Conservation (phyloP, 2,329 filamentous ascomycete species). For the Aspergillus niger region DNA sequence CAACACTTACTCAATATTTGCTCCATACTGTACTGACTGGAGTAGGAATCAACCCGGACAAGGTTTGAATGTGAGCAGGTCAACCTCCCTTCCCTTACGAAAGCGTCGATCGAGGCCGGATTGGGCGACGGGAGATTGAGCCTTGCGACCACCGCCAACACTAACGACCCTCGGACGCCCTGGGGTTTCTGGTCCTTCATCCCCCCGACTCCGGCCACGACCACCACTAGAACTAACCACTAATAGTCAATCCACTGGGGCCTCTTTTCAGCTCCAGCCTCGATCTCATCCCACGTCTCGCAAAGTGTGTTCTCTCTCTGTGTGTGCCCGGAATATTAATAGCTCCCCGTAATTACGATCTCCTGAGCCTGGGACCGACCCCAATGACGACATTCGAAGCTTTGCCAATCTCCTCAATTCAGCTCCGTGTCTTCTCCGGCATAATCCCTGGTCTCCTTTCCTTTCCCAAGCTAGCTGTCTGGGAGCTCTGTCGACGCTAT, state of each 20-base stretch:
- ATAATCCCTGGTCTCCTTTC: neutral
- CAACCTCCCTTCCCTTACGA: conserved; percentile 13
- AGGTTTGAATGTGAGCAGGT: conserved; percentile 18
- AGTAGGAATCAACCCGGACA: conserved; percentile 5
- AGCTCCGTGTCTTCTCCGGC: neutral
- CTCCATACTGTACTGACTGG: conserved; percentile 1
- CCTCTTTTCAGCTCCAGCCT: conserved; percentile 24
- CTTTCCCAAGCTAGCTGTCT: neutral
- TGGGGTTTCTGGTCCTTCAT: conserved; percentile 7
- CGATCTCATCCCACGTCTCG: conserved; percentile 10
- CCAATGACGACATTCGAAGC: conserved; percentile 2
- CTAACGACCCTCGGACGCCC: conserved; percentile 12
- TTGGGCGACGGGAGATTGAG: conserved; percentile 25
- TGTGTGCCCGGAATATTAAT: conserved; percentile 3
- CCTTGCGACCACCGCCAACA: conserved; percentile 17
- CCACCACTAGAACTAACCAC: neutral
- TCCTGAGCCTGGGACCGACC: neutral
- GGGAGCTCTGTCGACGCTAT: neutral
- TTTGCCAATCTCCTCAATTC: neutral
- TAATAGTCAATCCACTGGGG: conserved; percentile 3
- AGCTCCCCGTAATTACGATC: conserved; percentile 4
- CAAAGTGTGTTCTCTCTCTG: neutral
- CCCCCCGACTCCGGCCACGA: conserved; percentile 1
- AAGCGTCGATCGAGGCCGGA: conserved; percentile 27
- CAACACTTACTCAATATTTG: neutral